These are phyloP conservation scores for Lactifluus rugatus DNA, from an alignment of 768 basidiomycete genomes.

Conservation along the genomic window DNA sequence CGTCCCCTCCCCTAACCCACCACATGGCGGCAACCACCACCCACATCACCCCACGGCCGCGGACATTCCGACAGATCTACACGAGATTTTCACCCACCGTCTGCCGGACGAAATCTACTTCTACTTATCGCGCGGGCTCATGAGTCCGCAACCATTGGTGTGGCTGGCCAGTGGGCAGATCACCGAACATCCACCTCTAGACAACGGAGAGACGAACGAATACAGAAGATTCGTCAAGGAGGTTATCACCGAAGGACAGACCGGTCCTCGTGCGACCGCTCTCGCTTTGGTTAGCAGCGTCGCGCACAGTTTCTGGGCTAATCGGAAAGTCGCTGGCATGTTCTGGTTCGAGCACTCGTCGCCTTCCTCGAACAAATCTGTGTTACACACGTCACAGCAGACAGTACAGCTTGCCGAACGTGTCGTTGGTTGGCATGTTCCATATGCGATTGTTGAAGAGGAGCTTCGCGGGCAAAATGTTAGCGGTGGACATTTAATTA, in stretches of 20 bases:
- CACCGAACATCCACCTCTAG: conserved; percentile 78
- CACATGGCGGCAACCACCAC: conserved; percentile 46
- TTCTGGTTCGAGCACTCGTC: conserved; percentile 73
- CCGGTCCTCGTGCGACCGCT: conserved; percentile 84
- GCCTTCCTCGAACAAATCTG: conserved; percentile 37
- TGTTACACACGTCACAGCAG: conserved; percentile 65
- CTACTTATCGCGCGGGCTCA: conserved; percentile 86
- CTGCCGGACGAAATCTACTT: conserved; percentile 96
- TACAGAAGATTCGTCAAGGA: conserved; percentile 94
- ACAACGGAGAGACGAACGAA: conserved; percentile 92
- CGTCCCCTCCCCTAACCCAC: conserved; percentile 38
- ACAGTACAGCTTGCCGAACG: conserved; percentile 83
- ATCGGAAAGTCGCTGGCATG: conserved; percentile 56
- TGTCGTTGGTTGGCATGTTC: conserved; percentile 84
- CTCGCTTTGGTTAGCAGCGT: conserved; percentile 82
- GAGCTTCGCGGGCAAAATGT: conserved; percentile 95
- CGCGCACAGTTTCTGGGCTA: conserved; percentile 71
- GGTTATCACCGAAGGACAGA: conserved; percentile 90
- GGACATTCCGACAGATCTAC: conserved; percentile 84
- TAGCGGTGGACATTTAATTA: conserved; percentile 28
- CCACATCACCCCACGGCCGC: conserved; percentile 65
- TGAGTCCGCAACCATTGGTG: conserved; percentile 84
- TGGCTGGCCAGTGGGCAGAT: conserved; percentile 88
- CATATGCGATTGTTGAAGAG: conserved; percentile 78
- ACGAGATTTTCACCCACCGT: conserved; percentile 90